Evolutionary conservation across 495 filamentous ascomycete species (phyloP).

Genomic region (Penicillium canescens): DNA sequence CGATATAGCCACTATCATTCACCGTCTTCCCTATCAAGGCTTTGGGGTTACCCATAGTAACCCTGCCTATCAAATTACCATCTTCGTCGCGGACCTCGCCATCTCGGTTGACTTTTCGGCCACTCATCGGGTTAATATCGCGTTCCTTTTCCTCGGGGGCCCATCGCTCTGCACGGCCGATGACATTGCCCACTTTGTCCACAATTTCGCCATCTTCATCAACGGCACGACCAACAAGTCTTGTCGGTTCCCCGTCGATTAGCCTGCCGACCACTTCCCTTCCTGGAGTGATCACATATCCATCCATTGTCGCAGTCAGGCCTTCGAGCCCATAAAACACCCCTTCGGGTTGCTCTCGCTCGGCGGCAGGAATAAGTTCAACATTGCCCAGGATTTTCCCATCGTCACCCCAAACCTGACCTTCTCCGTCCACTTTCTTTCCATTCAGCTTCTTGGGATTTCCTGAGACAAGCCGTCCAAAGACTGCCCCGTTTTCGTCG

Average conservation of each 20-base stretch:
- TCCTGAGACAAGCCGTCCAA: constrained; percentile 74
- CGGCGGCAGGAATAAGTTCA: constrained; percentile 73
- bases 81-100: constrained; percentile 81
- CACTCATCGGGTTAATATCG: constrained; percentile 67
- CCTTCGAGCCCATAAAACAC: constrained; percentile 75
- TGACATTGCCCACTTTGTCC: constrained; percentile 78
- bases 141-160: constrained; percentile 73
- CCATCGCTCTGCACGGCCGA: constrained; percentile 85
- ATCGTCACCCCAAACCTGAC: constrained; percentile 77
- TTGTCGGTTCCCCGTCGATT: constrained; percentile 68
- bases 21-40: constrained; percentile 75
- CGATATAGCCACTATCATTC: constrained; percentile 82
- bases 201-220: constrained; percentile 83
- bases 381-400: constrained; percentile 78
- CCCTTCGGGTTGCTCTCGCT: constrained; percentile 72
- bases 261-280: constrained; percentile 69
- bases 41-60: constrained; percentile 71
- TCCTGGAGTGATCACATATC: constrained; percentile 65
- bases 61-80: constrained; percentile 76
- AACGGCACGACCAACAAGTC: constrained; percentile 71
- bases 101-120: constrained; percentile 76
- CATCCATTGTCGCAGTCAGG: constrained; percentile 72
- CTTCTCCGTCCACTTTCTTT: constrained; percentile 78
- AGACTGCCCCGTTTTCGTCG: constrained; percentile 69
- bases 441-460: constrained; percentile 67